Evolutionary conservation across 2,329 filamentous ascomycete genomes (phyloP).

Genomic region (Aspergillus sp.): DNA sequence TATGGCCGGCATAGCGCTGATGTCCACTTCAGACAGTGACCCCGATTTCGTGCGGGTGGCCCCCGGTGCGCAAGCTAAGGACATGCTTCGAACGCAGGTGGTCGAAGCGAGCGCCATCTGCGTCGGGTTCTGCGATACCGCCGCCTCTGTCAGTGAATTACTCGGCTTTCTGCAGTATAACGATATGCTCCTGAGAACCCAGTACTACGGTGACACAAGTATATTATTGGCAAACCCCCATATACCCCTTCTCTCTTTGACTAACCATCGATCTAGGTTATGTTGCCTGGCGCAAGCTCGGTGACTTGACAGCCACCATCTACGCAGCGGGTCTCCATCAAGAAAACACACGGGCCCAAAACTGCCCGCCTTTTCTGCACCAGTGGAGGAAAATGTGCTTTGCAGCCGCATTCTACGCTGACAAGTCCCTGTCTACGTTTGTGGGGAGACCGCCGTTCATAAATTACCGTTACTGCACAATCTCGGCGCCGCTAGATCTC

Average conservation of each 20-base stretch:
- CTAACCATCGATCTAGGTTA: conserved; percentile 36
- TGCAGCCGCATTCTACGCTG: conserved; percentile 45
- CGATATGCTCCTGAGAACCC: conserved; percentile 32
- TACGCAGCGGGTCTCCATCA: conserved; percentile 52
- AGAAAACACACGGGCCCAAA: conserved; percentile 29
- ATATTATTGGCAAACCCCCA: conserved; percentile 22
- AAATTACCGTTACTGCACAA: conserved; percentile 43
- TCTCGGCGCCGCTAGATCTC: conserved; percentile 38
- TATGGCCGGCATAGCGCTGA: conserved; percentile 37
- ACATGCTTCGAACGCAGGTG: conserved; percentile 31
- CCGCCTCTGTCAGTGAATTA: conserved; percentile 33
- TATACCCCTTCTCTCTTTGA: not conserved
- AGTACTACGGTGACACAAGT: conserved; percentile 38
- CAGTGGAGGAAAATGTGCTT: conserved; percentile 45
- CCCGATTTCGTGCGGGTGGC: conserved; percentile 26
- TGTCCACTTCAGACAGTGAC: conserved; percentile 30
- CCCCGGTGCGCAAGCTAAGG: conserved; percentile 24
- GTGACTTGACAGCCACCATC: conserved; percentile 48
- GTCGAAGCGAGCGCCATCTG: conserved; percentile 36
- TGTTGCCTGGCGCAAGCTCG: conserved; percentile 48
- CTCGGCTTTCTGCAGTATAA: conserved; percentile 37
- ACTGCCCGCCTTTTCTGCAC: conserved; percentile 40
- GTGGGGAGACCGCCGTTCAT: conserved; percentile 52
- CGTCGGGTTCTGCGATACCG: conserved; percentile 33
- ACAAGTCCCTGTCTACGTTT: conserved; percentile 52